Evolutionary conservation across 106 monocot genomes (phyloP).

Genomic region (Dioscorea alata): DNA sequence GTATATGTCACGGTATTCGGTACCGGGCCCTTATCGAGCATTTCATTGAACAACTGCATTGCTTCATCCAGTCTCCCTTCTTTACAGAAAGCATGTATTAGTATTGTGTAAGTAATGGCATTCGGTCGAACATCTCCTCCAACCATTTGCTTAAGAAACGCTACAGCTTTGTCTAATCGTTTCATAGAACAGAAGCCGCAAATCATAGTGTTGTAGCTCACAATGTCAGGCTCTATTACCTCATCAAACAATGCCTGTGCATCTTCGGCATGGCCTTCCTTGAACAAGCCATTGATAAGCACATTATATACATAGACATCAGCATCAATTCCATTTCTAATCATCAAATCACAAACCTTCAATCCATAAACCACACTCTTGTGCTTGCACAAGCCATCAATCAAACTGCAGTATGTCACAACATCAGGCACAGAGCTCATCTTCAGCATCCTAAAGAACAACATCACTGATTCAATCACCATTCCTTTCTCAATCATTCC

Average conservation of each 20-base stretch:
- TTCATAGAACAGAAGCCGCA: constrained; percentile 23
- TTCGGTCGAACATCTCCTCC: constrained; percentile 25
- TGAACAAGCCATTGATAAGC: constrained; percentile 38
- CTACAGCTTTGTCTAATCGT: constrained; percentile 30
- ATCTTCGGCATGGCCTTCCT: constrained; percentile 14
- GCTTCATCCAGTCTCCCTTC: constrained; percentile 51
- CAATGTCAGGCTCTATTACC: constrained; percentile 28
- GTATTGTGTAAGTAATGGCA: constrained; percentile 39
- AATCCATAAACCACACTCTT: constrained; percentile 17
- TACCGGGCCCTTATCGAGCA: constrained; percentile 25
- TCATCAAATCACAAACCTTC: constrained; percentile 37
- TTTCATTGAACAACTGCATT: constrained; percentile 24
- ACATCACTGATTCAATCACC: constrained; percentile 20
- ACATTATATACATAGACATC: constrained; percentile 47
- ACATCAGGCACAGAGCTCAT: constrained; percentile 24
- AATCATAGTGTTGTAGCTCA: constrained; percentile 46
- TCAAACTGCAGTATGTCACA: constrained; percentile 31
- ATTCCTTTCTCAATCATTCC: constrained; percentile 30
- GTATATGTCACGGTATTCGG: constrained; percentile 54
- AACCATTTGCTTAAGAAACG: constrained; percentile 20
- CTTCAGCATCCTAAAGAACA: constrained; percentile 51
- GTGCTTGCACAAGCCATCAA: constrained; percentile 41
- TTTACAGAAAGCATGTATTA: constrained; percentile 50
- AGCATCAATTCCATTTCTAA: constrained; percentile 20
- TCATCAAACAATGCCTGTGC: constrained; percentile 16